A percentile compares a stretch with the other conserved stretches of the same genome.
Evolutionary conservation across 1,139 yeast species (phyloP).

Genomic region (Yamadazyma sp.): DNA sequence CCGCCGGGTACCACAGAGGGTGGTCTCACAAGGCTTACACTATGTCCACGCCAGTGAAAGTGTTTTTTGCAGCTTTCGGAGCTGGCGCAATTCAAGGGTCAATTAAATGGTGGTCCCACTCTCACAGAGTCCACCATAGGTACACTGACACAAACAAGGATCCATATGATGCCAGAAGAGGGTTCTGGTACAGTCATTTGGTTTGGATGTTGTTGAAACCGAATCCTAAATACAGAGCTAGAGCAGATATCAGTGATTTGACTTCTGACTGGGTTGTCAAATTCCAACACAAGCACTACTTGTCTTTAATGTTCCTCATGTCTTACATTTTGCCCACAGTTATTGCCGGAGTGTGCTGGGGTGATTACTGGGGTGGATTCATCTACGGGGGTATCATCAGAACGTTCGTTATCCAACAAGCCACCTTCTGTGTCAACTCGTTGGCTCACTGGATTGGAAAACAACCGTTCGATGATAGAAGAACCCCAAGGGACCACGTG

Average conservation of each 20-base stretch:
- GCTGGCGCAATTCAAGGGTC: slow-evolving; percentile 97
- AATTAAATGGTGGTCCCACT: slow-evolving; percentile 98
- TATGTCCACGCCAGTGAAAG: slow-evolving; percentile 68
- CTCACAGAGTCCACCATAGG: slow-evolving; percentile 96
- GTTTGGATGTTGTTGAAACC: slow-evolving; percentile 97
- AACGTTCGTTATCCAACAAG: slow-evolving; percentile 87
- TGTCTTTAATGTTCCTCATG: slow-evolving; percentile 61
- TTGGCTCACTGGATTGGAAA: slow-evolving; percentile 98
- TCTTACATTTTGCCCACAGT: slow-evolving; percentile 75
- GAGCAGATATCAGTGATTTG: slow-evolving; percentile 94
- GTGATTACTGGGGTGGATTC: slow-evolving; percentile 91
- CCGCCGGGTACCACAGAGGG: slow-evolving; percentile 78
- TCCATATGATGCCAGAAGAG: slow-evolving; percentile 95
- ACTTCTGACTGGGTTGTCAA: slow-evolving; percentile 87
- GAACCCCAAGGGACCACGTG: slow-evolving; percentile 96
- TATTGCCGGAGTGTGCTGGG: slow-evolving; percentile 74
- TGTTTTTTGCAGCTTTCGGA: slow-evolving; percentile 81
- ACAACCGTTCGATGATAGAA: slow-evolving; percentile 96
- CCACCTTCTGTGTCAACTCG: slow-evolving; percentile 97
- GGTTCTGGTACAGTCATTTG: slow-evolving; percentile 93
- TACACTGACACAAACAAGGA: slow-evolving; percentile 96
- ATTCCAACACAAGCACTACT: slow-evolving; percentile 91
- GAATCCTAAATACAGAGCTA: slow-evolving; percentile 91
- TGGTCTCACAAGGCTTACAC: slow-evolving; percentile 85
- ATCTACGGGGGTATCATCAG: slow-evolving; percentile 88